phyloP scores from a whole-genome alignment of 1,284 basidiomycete genomes.

The Cystobasidium slooffiae region DNA sequence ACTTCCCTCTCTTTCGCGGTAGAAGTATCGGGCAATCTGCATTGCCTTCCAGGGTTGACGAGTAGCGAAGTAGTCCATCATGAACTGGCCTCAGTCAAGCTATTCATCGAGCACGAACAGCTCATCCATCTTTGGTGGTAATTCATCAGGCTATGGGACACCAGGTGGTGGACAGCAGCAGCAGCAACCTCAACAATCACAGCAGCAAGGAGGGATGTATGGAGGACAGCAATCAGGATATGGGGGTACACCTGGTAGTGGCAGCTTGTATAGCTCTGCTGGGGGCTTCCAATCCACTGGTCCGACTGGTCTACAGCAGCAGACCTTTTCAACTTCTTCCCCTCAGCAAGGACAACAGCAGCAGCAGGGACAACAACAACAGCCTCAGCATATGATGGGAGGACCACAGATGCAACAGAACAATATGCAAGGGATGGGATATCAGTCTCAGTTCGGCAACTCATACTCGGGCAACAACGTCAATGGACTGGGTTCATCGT shows the following conservation, averaged over 20 bases:
- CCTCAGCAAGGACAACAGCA: conserved; percentile 34
- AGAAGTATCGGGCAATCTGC: too few species aligned
- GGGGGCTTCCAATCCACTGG: background rate
- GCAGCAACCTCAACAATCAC: conserved; percentile 2
- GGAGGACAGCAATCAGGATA: conserved; percentile 7
- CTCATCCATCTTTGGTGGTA: background rate
- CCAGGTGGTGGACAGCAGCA: conserved; percentile 3
- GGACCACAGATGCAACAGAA: background rate
- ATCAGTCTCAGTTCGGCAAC: background rate
- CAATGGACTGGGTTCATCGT: too few species aligned
- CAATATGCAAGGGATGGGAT: background rate
- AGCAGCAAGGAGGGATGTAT: background rate
- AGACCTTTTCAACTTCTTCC: conserved; percentile 39
- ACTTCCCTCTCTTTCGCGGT: background rate
- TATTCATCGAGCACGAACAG: conserved; percentile 4
- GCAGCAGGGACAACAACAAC: conserved; percentile 10
- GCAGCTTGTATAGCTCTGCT: background rate
- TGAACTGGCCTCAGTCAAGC: conserved; percentile 32
- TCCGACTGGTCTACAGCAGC: conserved; percentile 5
- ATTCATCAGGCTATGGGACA: conserved; percentile 4
- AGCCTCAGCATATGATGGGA: conserved; percentile 18
- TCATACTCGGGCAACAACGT: too few species aligned
- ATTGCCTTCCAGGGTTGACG: background rate
- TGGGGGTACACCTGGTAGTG: conserved; percentile 11
- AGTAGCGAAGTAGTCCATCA: background rate